These are phyloP conservation scores for Tolypocladium album DNA, from an alignment of 2,329 filamentous ascomycete genomes.

Conservation along the genomic window DNA sequence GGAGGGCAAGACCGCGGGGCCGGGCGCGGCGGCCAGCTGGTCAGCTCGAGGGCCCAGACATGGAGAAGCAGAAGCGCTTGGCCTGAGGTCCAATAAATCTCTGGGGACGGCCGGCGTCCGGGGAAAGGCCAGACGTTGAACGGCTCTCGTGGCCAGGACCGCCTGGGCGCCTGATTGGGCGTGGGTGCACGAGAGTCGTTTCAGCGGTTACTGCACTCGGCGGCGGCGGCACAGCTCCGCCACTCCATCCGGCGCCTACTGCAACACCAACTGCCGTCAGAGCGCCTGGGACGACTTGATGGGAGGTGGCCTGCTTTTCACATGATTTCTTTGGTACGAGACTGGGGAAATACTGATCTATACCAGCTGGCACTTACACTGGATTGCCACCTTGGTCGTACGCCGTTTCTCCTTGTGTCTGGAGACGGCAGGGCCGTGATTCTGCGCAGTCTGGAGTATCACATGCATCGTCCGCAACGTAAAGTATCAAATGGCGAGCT, in stretches of 20 bases:
- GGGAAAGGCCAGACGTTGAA: background rate
- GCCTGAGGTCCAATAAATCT: background rate
- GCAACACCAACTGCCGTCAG: background rate
- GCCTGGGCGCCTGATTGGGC: background rate
- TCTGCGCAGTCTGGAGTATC: background rate
- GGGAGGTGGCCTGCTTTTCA: background rate
- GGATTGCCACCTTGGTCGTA: background rate
- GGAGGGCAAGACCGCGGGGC: background rate
- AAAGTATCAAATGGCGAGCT: background rate
- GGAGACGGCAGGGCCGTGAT: background rate
- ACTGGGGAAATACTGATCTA: no score
- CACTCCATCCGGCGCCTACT: background rate
- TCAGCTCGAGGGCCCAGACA: background rate
- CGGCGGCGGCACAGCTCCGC: background rate
- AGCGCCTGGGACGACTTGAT: background rate
- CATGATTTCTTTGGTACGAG: background rate
- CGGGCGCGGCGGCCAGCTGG: background rate
- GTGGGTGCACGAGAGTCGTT: background rate
- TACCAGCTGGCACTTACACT: background rate
- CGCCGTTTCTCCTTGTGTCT: background rate
- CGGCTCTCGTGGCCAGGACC: background rate
- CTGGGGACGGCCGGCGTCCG: background rate
- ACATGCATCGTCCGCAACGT: background rate
- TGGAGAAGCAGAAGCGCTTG: background rate
- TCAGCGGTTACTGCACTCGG: background rate